Evolutionary conservation across 2,329 filamentous ascomycete genomes (phyloP).

Genomic region (Moelleriella libera): DNA sequence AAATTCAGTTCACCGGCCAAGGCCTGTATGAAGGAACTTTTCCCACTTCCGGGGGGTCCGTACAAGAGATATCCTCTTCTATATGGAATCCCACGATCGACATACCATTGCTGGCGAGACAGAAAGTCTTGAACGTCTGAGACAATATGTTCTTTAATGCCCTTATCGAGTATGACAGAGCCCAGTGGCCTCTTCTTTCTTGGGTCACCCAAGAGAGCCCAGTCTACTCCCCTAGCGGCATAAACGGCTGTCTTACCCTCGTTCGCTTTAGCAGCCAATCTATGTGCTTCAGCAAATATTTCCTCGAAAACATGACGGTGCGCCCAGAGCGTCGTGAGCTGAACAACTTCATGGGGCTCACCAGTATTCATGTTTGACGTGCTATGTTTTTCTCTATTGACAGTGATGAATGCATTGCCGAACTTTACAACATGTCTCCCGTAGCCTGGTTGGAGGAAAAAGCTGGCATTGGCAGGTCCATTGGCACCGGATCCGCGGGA

Average conservation of each 20-base stretch:
- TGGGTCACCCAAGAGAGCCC: conserved; percentile 72
- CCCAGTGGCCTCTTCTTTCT: conserved; percentile 75
- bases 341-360: conserved; percentile 87
- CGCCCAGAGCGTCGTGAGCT: conserved; percentile 79
- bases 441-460: conserved; percentile 81
- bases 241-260: conserved; percentile 93
- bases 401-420: conserved; percentile 72
- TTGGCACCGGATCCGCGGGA: conserved; percentile 43
- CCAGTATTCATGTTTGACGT: conserved; percentile 73
- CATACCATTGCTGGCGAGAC: conserved; percentile 69
- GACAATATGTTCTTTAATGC: conserved; percentile 70
- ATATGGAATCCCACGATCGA: conserved; percentile 89
- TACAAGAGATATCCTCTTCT: conserved; percentile 79
- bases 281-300: conserved; percentile 77
- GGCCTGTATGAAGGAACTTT: conserved; percentile 92
- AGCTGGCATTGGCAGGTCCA: conserved; percentile 62
- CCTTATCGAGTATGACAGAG: conserved; percentile 75
- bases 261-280: conserved; percentile 61
- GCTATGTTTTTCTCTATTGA: conserved; percentile 73
- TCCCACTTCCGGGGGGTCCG: conserved; percentile 81
- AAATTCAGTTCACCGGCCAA: conserved; percentile 87
- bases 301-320: conserved; percentile 82
- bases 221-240: conserved; percentile 70
- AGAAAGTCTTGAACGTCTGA: conserved; percentile 75
- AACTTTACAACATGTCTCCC: conserved; percentile 82